phyloP scores from a whole-genome alignment of 176 grass and related monocot genomes.

The Carex littledalei region DNA sequence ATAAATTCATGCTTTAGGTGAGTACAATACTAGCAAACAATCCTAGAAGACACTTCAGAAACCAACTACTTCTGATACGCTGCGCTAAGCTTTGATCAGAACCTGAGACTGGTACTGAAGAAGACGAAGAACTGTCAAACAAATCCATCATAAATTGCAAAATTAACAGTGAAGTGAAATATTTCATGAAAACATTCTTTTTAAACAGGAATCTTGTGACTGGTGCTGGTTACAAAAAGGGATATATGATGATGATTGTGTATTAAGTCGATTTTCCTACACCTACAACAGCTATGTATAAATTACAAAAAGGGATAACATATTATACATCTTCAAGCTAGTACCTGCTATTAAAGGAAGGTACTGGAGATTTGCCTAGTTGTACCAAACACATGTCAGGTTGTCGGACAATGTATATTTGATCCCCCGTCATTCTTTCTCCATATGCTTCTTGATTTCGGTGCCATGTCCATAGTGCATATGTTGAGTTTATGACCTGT shows the following conservation, averaged over 20 bases:
- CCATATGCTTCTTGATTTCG: conserved; percentile 78
- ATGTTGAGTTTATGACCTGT: conserved; percentile 83
- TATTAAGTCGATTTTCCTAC: not conserved
- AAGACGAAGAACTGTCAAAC: not conserved
- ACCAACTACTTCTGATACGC: not conserved
- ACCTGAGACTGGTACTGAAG: not conserved
- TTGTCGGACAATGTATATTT: conserved; percentile 84
- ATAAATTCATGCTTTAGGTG: not conserved
- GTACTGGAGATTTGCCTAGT: not conserved
- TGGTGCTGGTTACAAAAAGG: not conserved
- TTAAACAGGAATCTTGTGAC: not conserved
- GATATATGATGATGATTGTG: not conserved
- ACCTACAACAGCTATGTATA: not conserved
- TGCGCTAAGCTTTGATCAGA: conserved; percentile 4
- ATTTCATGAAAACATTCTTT: not conserved
- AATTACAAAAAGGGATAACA: not conserved
- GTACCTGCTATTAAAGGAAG: conserved; percentile 17
- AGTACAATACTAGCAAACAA: not conserved
- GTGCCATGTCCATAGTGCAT: conserved; percentile 96
- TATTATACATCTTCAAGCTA: not conserved
- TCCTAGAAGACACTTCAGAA: not conserved
- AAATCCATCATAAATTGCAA: not conserved
- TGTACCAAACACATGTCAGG: conserved; percentile 48
- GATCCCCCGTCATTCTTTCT: conserved; percentile 53
- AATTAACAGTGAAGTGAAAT: not conserved